Evolutionary conservation across 208 protist species (phyloP).

Genomic region (Trypanosoma boissoni): DNA sequence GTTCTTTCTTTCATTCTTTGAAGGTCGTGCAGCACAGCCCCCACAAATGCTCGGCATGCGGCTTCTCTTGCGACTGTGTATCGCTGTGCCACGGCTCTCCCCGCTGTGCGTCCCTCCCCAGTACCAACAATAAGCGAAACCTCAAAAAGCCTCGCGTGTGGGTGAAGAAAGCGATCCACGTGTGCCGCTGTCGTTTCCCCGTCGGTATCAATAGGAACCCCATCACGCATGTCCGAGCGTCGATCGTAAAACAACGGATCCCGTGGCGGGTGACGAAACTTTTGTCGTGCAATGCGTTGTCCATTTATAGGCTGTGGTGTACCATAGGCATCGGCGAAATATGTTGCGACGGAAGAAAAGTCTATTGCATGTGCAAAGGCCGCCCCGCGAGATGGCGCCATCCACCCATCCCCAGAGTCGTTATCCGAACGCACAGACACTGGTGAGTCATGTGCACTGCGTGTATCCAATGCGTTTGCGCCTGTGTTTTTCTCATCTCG

Average conservation of each 20-base stretch:
- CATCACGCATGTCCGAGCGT: slow-evolving; percentile 68
- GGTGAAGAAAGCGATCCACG: slow-evolving; percentile 42
- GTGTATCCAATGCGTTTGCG: too few relatives aligned
- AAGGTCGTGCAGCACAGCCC: slow-evolving; percentile 57
- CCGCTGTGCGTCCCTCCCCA: slow-evolving; percentile 37
- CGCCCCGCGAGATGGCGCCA: too few relatives aligned
- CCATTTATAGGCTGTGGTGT: slow-evolving; percentile 53
- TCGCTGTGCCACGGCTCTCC: slow-evolving; percentile 46
- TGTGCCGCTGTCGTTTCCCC: slow-evolving; percentile 44
- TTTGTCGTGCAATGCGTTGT: slow-evolving; percentile 38
- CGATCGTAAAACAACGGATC: slow-evolving; percentile 83
- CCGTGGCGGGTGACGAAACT: slow-evolving; percentile 61
- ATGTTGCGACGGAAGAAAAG: slow-evolving; percentile 25
- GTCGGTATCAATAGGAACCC: slow-evolving; percentile 65
- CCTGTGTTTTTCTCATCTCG: too few relatives aligned
- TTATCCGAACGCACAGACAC: too few relatives aligned
- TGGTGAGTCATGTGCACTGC: too few relatives aligned
- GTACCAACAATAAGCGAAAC: slow-evolving; percentile 55
- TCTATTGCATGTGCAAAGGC: slow-evolving; percentile 52
- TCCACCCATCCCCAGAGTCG: too few relatives aligned
- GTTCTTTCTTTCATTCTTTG: slow-evolving; percentile 20
- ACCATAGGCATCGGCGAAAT: slow-evolving; percentile 68
- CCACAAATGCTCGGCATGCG: slow-evolving; percentile 60
- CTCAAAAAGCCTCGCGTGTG: slow-evolving; percentile 71
- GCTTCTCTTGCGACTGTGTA: slow-evolving; percentile 73